Evolutionary conservation across 306 rosid species (phyloP).

Genomic region (Notholithocarpus densiflorus): DNA sequence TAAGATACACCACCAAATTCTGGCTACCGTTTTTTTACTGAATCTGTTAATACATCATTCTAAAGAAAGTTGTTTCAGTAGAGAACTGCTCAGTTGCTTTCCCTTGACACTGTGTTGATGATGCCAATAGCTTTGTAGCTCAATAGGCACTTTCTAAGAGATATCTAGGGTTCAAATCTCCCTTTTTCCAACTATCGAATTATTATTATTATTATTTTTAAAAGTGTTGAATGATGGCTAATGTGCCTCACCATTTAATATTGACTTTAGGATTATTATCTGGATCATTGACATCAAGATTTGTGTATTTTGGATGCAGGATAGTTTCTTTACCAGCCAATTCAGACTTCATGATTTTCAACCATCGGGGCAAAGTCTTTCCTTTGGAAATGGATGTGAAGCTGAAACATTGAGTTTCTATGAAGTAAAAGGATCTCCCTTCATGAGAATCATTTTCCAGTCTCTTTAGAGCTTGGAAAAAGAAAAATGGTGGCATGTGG

Average conservation of each 20-base stretch:
- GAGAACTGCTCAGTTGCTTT: conserved; percentile 6
- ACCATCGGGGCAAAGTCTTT: conserved; percentile 72
- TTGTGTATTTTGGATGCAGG: conserved; percentile 49
- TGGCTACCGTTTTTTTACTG: neutral
- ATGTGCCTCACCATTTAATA: neutral
- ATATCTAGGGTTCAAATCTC: no score
- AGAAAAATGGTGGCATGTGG: neutral
- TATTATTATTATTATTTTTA: no score
- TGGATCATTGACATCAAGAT: conserved; percentile 6
- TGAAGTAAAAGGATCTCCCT: conserved; percentile 4
- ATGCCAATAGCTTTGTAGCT: no score
- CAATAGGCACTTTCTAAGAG: no score
- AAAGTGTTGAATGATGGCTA: neutral
- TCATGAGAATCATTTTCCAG: conserved; percentile 10
- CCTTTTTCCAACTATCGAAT: no score
- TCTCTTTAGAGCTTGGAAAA: neutral
- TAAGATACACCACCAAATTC: neutral
- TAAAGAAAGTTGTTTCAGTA: neutral
- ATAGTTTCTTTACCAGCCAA: conserved; percentile 72
- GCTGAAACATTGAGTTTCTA: conserved; percentile 42
- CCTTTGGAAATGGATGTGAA: conserved; percentile 50
- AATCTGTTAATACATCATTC: neutral
- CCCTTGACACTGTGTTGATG: neutral
- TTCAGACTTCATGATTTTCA: conserved; percentile 82
- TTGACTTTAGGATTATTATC: neutral